Percentiles rank a stretch among this genome's conserved stretches.
These are phyloP conservation scores for Cryptosporidium ubiquitum DNA, from an alignment of 169 alveolate species.

Conservation along the genomic window DNA sequence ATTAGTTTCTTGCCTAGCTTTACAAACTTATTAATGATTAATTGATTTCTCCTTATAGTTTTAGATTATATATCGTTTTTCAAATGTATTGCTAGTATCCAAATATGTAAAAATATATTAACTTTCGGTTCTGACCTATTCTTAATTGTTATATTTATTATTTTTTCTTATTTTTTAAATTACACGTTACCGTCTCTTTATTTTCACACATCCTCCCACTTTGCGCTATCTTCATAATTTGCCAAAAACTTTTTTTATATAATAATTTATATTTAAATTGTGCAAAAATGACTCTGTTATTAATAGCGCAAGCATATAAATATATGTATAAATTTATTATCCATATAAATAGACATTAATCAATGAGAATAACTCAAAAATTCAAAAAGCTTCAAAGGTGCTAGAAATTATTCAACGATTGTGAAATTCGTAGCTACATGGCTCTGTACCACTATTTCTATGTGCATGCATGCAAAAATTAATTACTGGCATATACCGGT, in stretches of 20 bases:
- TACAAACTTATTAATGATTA: background rate
- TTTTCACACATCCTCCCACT: conserved; percentile 54
- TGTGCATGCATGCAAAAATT: conserved; percentile 4
- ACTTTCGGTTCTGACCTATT: background rate
- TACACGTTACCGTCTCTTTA: conserved; percentile 59
- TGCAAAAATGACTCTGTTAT: too few relatives aligned
- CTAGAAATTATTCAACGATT: background rate
- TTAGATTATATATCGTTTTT: too few relatives aligned
- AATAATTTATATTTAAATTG: background rate
- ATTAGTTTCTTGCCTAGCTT: background rate
- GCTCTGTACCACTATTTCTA: background rate
- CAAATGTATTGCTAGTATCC: background rate
- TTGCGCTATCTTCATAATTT: conserved; percentile 9
- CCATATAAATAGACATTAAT: too few relatives aligned
- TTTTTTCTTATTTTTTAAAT: background rate
- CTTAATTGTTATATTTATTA: background rate
- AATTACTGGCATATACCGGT: background rate
- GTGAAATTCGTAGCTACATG: background rate
- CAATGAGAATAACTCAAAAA: too few relatives aligned
- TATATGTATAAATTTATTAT: too few relatives aligned
- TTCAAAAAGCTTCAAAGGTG: too few relatives aligned
- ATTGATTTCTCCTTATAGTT: background rate
- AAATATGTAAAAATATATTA: too few relatives aligned
- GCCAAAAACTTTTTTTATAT: background rate
- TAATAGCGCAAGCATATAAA: too few relatives aligned